These are phyloP conservation scores for Fennellomyces sp. DNA, from an alignment of 371 early-diverging fungal species.

Conservation along the genomic window DNA sequence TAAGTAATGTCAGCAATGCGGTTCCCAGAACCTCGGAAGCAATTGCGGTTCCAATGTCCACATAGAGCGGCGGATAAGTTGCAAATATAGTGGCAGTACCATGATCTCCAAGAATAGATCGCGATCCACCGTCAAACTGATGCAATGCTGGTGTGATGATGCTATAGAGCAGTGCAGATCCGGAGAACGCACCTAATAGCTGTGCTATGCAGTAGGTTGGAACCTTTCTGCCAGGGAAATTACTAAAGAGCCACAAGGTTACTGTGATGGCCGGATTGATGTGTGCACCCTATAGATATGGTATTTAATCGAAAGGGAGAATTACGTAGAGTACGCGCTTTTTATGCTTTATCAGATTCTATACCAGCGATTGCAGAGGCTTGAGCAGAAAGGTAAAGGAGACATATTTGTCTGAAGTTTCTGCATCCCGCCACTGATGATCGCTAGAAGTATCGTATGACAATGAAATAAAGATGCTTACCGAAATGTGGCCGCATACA, in stretches of 20 bases:
- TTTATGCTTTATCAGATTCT: too few species aligned
- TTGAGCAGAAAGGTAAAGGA: too few species aligned
- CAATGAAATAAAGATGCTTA: constrained; percentile 32
- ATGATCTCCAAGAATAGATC: constrained; percentile 50
- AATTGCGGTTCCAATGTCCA: constrained; percentile 65
- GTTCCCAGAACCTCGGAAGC: constrained; percentile 82
- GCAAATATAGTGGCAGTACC: constrained; percentile 75
- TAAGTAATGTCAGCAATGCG: constrained; percentile 70
- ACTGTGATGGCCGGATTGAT: constrained; percentile 82
- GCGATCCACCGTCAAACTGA: constrained; percentile 62
- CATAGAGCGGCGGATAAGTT: constrained; percentile 62
- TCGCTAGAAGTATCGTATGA: background rate
- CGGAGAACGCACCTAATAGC: constrained; percentile 71
- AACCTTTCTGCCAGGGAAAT: constrained; percentile 67
- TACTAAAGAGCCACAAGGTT: constrained; percentile 68
- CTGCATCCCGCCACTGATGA: background rate
- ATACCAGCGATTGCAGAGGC: too few species aligned
- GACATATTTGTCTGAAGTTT: too few species aligned
- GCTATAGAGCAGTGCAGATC: constrained; percentile 68
- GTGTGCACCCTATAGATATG: constrained; percentile 77
- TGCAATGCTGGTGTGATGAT: constrained; percentile 59
- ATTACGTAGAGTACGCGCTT: too few species aligned
- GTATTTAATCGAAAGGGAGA: too few species aligned
- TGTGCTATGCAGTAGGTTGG: constrained; percentile 67
- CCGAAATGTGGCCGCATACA: constrained; percentile 77